Conservation (phyloP, 129 eudicot genomes). For the Arctium minus region DNA sequence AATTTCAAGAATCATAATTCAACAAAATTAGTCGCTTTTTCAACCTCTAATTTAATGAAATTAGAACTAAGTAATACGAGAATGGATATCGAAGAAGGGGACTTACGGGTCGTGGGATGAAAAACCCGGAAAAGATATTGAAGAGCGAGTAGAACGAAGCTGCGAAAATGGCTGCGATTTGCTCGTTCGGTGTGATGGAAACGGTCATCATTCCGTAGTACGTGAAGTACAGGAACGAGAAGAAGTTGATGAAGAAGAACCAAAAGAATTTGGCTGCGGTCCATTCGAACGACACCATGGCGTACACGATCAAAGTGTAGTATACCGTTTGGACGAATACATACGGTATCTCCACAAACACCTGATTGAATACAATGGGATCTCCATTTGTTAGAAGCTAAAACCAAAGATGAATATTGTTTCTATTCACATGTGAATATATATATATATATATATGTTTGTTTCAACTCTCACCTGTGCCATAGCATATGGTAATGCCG, state of each 20-base stretch:
- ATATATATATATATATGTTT: background rate
- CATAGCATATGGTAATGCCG: slow-evolving; percentile 80
- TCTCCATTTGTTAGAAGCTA: background rate
- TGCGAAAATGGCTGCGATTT: slow-evolving; percentile 55
- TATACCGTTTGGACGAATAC: slow-evolving; percentile 42
- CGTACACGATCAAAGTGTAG: slow-evolving; percentile 47
- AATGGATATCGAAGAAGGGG: background rate
- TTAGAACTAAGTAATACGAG: background rate
- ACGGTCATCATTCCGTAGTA: slow-evolving; percentile 77
- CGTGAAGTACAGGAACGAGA: slow-evolving; percentile 61
- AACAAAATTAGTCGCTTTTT: background rate
- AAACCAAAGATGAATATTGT: background rate
- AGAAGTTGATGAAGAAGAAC: slow-evolving; percentile 57
- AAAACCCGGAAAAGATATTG: slow-evolving; percentile 58
- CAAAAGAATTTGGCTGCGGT: slow-evolving; percentile 51
- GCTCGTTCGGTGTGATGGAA: slow-evolving; percentile 58
- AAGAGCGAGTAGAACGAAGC: slow-evolving; percentile 51
- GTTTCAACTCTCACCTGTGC: slow-evolving; percentile 58
- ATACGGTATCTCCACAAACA: slow-evolving; percentile 62
- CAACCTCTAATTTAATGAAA: background rate
- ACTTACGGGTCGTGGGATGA: slow-evolving; percentile 64
- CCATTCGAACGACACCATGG: slow-evolving; percentile 64
- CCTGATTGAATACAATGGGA: slow-evolving; percentile 27
- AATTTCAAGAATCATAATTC: background rate
- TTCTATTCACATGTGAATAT: background rate